phyloP scores from a whole-genome alignment of 805 yeast species.

The Metschnikowia hibisci region DNA sequence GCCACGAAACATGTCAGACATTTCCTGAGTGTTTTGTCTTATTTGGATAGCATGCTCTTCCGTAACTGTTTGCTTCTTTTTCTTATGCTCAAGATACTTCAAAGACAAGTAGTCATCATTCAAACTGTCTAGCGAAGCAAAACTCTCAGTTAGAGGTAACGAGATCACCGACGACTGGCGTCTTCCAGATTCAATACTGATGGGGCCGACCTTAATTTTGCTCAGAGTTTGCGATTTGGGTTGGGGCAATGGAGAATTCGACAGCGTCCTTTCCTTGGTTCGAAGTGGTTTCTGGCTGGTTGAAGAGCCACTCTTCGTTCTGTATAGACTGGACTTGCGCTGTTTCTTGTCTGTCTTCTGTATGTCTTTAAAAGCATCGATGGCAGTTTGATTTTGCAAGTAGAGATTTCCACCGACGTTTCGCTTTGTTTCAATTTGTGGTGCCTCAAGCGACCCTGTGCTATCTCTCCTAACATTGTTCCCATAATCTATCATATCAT shows the following conservation, averaged over 20 bases:
- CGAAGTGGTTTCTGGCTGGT: conserved; percentile 7
- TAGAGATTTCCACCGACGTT: conserved; percentile 45
- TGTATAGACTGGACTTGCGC: conserved; percentile 23
- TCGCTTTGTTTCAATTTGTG: conserved; percentile 42
- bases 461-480: conserved; percentile 21
- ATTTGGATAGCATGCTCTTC: neutral
- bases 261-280: conserved; percentile 2
- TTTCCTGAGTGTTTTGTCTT: conserved; percentile 2
- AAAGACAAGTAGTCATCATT: conserved; percentile 51
- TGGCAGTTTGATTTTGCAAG: conserved; percentile 37
- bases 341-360: conserved; percentile 40
- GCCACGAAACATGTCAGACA: conserved; percentile 29
- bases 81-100: conserved; percentile 33
- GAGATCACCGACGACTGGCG: conserved; percentile 66
- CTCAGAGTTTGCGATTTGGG: conserved; percentile 10
- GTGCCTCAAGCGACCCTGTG: conserved; percentile 31
- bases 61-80: conserved; percentile 10
- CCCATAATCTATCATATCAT: conserved; percentile 33
- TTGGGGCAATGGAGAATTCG: neutral
- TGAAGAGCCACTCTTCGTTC: conserved; percentile 10
- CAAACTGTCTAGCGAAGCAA: conserved; percentile 72
- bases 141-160: conserved; percentile 66
- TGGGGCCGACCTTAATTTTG: conserved; percentile 34
- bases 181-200: conserved; percentile 22
- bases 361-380: conserved; percentile 42